A percentile compares a stretch with the other conserved stretches of the same genome.
These are phyloP conservation scores for Yamadazyma buinensis DNA, from an alignment of 1,139 yeast species.

Conservation along the genomic window DNA sequence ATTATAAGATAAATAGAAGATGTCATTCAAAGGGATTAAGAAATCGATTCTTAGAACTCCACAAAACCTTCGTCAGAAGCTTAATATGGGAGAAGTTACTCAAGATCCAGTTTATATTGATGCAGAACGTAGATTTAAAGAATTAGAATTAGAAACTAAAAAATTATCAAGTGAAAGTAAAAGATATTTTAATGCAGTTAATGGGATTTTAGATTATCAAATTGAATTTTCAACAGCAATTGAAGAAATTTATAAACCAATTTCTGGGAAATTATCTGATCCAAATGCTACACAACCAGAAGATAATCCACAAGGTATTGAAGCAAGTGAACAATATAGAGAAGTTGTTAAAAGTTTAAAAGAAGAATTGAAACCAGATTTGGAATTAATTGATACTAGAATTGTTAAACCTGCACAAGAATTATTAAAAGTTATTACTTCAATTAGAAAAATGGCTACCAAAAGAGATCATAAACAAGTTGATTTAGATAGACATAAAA, in stretches of 20 bases:
- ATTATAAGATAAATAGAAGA: too few species aligned
- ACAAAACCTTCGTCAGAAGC: constrained; percentile 69
- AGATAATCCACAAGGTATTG: constrained; percentile 94
- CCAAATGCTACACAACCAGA: constrained; percentile 83
- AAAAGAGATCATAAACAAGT: constrained; percentile 94
- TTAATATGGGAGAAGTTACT: constrained; percentile 83
- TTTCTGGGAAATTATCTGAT: constrained; percentile 85
- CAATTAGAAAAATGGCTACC: constrained; percentile 87
- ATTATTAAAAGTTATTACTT: constrained; percentile 70
- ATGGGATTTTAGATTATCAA: constrained; percentile 90
- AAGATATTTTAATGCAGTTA: constrained; percentile 84
- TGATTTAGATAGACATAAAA: constrained; percentile 84
- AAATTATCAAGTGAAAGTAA: constrained; percentile 86
- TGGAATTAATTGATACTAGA: constrained; percentile 86
- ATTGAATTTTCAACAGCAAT: constrained; percentile 91
- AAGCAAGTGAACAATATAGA: constrained; percentile 89
- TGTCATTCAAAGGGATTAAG: constrained; percentile 94
- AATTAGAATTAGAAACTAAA: constrained; percentile 84
- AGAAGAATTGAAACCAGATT: constrained; percentile 83
- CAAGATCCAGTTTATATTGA: constrained; percentile 87
- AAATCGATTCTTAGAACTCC: constrained; percentile 87
- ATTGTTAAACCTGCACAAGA: constrained; percentile 93
- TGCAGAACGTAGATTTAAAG: constrained; percentile 94
- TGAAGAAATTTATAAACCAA: constrained; percentile 95
- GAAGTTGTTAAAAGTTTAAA: constrained; percentile 84